Conservation (phyloP, 805 yeast species). For the Wilhelminamyces savonicus region DNA sequence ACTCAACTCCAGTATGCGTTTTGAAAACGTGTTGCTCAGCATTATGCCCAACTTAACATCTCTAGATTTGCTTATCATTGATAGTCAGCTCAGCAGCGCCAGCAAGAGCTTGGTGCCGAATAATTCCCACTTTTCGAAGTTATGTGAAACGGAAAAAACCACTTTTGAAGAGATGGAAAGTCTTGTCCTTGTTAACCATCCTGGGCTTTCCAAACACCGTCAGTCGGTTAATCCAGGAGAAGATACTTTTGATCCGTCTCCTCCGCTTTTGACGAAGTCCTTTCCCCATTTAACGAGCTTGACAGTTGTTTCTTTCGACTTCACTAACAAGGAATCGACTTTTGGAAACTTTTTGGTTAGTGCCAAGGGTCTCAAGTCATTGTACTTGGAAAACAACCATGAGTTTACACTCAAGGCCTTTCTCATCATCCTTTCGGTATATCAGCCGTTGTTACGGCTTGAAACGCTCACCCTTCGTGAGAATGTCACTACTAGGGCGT, state of each 20-base stretch:
- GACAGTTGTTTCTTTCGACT: slow-evolving; percentile 26
- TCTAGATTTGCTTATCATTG: slow-evolving; percentile 16
- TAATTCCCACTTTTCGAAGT: slow-evolving; percentile 7
- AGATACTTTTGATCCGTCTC: slow-evolving; percentile 18
- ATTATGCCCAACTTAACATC: slow-evolving; percentile 16
- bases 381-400: slow-evolving; percentile 29
- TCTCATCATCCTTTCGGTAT: slow-evolving; percentile 21
- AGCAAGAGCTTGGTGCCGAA: slow-evolving; percentile 13
- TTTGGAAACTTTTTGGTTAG: slow-evolving; percentile 22
- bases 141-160: background rate
- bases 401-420: slow-evolving; percentile 20
- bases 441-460: slow-evolving; percentile 20
- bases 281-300: slow-evolving; percentile 20
- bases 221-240: slow-evolving; percentile 4
- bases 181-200: slow-evolving; percentile 22
- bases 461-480: slow-evolving; percentile 26
- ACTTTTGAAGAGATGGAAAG: slow-evolving; percentile 7
- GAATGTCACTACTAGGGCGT: slow-evolving; percentile 10
- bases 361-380: slow-evolving; percentile 9
- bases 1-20: slow-evolving; percentile 15
- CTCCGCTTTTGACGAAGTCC: slow-evolving; percentile 13
- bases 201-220: slow-evolving; percentile 11
- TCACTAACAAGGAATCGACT: slow-evolving; percentile 15
- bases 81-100: slow-evolving; percentile 9
- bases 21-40: slow-evolving; percentile 14